Evolutionary conservation across 2,329 filamentous ascomycete genomes (phyloP), one percentile per base, ranked within the genome.

Genomic region (Pseudogymnoascus sp.): DNA sequence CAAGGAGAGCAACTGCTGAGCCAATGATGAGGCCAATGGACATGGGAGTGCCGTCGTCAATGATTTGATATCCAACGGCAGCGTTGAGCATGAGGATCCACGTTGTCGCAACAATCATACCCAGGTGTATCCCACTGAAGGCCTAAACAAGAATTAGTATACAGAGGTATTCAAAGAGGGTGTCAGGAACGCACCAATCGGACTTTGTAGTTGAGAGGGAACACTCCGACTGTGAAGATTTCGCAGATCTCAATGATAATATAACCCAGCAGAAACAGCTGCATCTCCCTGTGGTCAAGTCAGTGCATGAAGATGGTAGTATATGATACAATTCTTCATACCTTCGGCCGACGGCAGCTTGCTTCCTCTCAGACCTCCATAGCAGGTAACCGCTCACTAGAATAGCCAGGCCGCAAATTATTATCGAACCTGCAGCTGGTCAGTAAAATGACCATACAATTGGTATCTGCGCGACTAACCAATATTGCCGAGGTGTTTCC

Each of bases 41-140:
- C 23, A 96, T 76, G 0, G 89, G 82, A 0, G 95, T 99, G 59
- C 95, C 95, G 70, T 99, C 95, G 69, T 99, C 95, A 51, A 97
- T 80, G 21, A 97, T 78, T 74, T 99, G 95, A 75, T 90, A 99
- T 54, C 95, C 95, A 54, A 99, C 91, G 4, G 96, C 78, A 3
- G 91, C 92, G 72, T 97, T 97, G 69, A 97, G 82, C 77, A 97
- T 85, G 4, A 99, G 82, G 36, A 96, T 86, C 93, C 93, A 99
- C 59, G 86, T 84, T 0, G 92, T 93, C 14, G 93, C 91, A 63
- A 89, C 84, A 64, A 99, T 96, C 68, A 93, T 85, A 65, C 91
- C 95, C 64, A 99, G 85, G 74, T 99, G 95, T 40, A 95, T 87
- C 36, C 89, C 93, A 12, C 90, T 90, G 73, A 99, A 99, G 7